Evolutionary conservation across 1,284 basidiomycete species (phyloP).

Genomic region (Apiotrichum mycotoxinovorans): DNA sequence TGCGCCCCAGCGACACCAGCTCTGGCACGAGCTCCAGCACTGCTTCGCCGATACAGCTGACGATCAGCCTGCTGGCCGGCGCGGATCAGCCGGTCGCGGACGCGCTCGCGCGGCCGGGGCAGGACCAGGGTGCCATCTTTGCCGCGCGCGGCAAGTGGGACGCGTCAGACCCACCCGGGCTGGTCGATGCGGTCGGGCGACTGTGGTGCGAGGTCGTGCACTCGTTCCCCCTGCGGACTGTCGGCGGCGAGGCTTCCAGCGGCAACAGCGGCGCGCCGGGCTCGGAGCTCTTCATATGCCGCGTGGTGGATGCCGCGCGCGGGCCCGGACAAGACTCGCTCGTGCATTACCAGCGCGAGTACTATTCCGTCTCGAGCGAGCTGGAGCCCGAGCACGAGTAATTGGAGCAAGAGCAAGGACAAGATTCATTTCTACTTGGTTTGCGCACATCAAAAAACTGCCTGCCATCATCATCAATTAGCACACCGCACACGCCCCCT

Average conservation of each 20-base stretch:
- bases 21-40: not conserved
- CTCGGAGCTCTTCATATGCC: constrained; percentile 46
- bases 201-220: constrained; percentile 33
- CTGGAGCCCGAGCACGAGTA: not conserved
- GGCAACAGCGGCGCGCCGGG: constrained; percentile 19
- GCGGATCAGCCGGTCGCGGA: constrained; percentile 31
- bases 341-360: constrained; percentile 38
- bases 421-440: no score
- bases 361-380: constrained; percentile 14
- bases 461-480: no score
- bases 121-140: constrained; percentile 33
- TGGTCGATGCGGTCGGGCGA: constrained; percentile 23
- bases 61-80: constrained; percentile 34
- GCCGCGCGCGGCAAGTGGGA: constrained; percentile 21
- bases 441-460: no score
- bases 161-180: constrained; percentile 15
- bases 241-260: constrained; percentile 8
- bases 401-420: not conserved
- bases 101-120: constrained; percentile 27
- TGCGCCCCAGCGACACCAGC: no score
- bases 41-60: constrained; percentile 15
- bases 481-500: no score
- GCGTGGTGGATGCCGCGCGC: constrained; percentile 28
- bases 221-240: constrained; percentile 23
- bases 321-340: constrained; percentile 24